Base-by-base conservation (phyloP, 2,329 filamentous ascomycete species). In the Eutypa lata region DNA sequence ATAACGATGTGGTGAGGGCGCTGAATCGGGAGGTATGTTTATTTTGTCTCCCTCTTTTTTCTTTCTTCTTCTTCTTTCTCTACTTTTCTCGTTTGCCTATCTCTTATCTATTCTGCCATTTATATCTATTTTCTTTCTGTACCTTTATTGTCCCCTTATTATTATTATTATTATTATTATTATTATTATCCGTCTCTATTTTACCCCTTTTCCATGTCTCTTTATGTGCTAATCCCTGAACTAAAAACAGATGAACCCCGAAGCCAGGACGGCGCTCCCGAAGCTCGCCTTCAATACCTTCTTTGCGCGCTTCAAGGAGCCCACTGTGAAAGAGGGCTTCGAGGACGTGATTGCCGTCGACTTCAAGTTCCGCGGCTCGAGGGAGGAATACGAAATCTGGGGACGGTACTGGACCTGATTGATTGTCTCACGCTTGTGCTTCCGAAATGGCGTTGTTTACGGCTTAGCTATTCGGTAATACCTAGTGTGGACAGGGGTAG, bases 1-100 rank as follows among this genome's bases (percentile, higher is more conserved):
- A 99, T 73, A 99, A 99, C 66, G 89, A 96, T 66, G 83, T 82
- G 1, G 89, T 96, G 47, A 83, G 94, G 55, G 84, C 91, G 2
- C 75, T 92, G 64, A 86, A 86, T 62, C 68, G 70, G 48, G 42
- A 58, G 21, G 70, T 75, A 61, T 19, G 66, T 64, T 43, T 21
- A 16, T 2, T 28, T 45, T 22, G 18, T 4, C 14, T 19, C 22
- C 8, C 13, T 2, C 11, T 24, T 6, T n/a, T 22, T 2, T 22
- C n/a, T 44, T 22, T 7, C 35, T 45, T 3, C 3, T 14, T 35
- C 35, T 14, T n/a, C 37, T 47, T 50, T 40, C 55, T 19, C 48
- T 37, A 50, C 50, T 48, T 48, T 48, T 21, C 40, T 33, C 33
- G 19, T 38, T 43, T 51, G 31, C 28, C 31, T 33, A 28, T 24